phyloP scores from a whole-genome alignment of 306 rosid species.

The Nissolia schottii region DNA sequence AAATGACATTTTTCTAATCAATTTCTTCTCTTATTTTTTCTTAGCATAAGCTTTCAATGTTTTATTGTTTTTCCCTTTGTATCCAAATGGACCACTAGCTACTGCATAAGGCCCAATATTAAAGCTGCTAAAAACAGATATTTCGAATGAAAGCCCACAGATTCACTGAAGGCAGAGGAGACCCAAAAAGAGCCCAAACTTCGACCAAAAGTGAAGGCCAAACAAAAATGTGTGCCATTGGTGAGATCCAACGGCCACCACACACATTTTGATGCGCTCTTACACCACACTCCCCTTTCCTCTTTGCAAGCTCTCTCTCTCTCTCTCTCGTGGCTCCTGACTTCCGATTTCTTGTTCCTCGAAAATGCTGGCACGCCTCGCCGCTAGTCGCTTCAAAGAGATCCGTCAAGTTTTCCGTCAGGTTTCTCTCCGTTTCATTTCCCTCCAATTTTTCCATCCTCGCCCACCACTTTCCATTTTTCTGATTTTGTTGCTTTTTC shows the following conservation, averaged over 20 bases:
- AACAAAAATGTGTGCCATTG: background rate
- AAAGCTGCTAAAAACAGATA: background rate
- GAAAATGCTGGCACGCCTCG: constrained; percentile 87
- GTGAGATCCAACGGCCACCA: constrained; percentile 11
- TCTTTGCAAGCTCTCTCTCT: background rate
- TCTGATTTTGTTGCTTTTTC: background rate
- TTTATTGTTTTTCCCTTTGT: background rate
- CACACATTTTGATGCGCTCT: constrained; percentile 6
- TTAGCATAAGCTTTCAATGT: background rate
- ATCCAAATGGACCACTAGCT: background rate
- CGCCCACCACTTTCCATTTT: background rate
- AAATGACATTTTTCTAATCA: too few relatives aligned
- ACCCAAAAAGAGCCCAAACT: background rate
- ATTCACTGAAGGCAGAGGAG: background rate
- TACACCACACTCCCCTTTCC: constrained; percentile 2
- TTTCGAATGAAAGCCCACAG: background rate
- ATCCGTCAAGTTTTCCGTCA: constrained; percentile 81
- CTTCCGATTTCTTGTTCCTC: background rate
- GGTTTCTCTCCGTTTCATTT: constrained; percentile 41
- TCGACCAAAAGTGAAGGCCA: constrained; percentile 13
- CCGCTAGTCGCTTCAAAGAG: constrained; percentile 62
- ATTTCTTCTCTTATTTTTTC: background rate
- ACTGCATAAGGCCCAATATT: background rate
- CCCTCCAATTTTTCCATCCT: background rate
- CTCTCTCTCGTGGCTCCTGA: background rate